Base-by-base conservation (phyloP, 1,284 basidiomycete genomes). In the Sanguinoderma infundibulare region DNA sequence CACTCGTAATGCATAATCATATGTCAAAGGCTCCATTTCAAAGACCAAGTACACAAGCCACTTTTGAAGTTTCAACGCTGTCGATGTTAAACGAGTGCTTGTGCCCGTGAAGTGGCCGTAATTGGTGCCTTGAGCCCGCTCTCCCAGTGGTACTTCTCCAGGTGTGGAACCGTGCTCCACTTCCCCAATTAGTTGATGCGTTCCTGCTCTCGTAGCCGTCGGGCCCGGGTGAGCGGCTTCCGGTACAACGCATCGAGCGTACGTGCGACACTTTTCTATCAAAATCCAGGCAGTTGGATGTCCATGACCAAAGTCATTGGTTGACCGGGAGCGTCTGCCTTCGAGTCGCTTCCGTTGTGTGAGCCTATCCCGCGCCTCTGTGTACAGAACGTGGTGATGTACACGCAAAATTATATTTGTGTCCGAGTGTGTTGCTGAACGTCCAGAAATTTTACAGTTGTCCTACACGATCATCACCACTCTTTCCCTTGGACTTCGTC, bases 361-460 rank as follows among this genome's bases (percentile, higher is more conserved):
- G 50, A 52, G 22, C n/a, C 50, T 20, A 32, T 52, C 50, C 50
- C 50, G 32, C 50, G 50, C 22, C 22, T 52, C 50, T 52, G 35
- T n/a, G 34, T 9, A 38, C 34, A 35, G 20, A 28, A 22, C 35
- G 10, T 15, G 6, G 15, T 12, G 50, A 22, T 36, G 36, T 20
- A 52, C 50, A 52, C 50, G 49, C 30, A 34, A 35, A 34, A 22
- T 35, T 24, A 52, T 35, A 22, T 38, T 38, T 24, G 20, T 22
- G 22, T 35, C 50, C n/a, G 10, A 22, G 24, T 24, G 24, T 24
- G 40, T 42, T n/a, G 22, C 50, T 36, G 20, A 22, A 38, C 35
- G 2, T 24, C 14, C 8, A 34, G 42, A 7, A 38, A 8, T 24
- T 26, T 35, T 32, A 52, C 34, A 36, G 32, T 22, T n/a, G 12